These are phyloP conservation scores for Fagopyrum homotropicum DNA, from an alignment of 148 eudicot species.

Conservation along the genomic window DNA sequence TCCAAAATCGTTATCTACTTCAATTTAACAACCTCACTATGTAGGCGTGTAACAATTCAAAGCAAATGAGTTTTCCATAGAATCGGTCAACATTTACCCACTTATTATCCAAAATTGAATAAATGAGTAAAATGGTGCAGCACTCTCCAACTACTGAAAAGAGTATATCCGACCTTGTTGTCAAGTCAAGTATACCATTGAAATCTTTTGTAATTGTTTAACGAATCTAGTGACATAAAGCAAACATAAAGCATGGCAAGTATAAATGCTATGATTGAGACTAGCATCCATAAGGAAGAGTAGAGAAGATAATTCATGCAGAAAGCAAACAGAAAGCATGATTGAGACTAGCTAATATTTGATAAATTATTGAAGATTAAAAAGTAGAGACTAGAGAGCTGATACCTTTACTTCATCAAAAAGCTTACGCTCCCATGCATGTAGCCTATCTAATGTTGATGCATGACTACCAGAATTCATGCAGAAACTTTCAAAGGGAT, in stretches of 20 bases:
- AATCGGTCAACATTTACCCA: background rate
- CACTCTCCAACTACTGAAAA: background rate
- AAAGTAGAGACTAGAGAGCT: slow-evolving; percentile 10
- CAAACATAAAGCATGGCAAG: background rate
- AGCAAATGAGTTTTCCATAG: background rate
- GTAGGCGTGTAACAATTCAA: background rate
- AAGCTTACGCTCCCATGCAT: slow-evolving; percentile 93
- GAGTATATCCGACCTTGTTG: background rate
- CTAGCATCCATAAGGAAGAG: background rate
- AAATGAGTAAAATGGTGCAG: background rate
- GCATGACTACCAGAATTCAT: slow-evolving; percentile 91
- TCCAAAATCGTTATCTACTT: background rate
- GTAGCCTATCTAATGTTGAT: slow-evolving; percentile 83
- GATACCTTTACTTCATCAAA: slow-evolving; percentile 96
- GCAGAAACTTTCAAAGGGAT: slow-evolving; percentile 57
- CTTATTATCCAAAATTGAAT: background rate
- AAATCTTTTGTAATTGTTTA: background rate
- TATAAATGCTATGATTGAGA: background rate
- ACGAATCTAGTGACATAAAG: background rate
- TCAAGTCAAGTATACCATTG: background rate
- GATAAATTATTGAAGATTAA: background rate
- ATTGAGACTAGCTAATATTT: background rate
- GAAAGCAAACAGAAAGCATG: background rate
- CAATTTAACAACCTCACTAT: background rate
- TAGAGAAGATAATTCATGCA: background rate